Conservation (phyloP, 306 rosid species). For the Rosa lucieae region DNA sequence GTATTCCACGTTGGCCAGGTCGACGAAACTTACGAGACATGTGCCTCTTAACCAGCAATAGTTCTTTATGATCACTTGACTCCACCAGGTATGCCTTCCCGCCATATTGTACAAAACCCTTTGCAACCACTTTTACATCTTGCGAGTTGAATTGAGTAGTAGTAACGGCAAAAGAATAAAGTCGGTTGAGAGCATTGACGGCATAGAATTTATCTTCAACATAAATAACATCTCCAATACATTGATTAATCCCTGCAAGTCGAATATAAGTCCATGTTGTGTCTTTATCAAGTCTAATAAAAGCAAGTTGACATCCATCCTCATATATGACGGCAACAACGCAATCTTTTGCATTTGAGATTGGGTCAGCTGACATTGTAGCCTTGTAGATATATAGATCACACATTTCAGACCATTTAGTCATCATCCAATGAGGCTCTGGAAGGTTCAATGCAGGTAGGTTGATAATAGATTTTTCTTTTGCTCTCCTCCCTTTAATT, state of each 20-base stretch:
- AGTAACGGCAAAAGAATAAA: background rate
- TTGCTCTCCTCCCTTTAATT: background rate
- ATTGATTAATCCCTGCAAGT: background rate
- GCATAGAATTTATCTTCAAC: background rate
- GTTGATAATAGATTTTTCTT: background rate
- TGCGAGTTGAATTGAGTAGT: no score
- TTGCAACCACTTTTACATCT: no score
- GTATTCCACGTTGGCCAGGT: rapidly evolving
- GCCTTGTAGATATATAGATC: background rate
- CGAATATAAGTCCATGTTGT: background rate
- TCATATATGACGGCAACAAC: background rate
- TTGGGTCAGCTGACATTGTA: background rate
- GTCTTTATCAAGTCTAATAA: no score
- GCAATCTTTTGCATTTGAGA: background rate
- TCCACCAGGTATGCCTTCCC: no score
- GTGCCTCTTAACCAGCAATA: background rate
- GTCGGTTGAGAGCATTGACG: background rate
- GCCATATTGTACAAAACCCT: no score
- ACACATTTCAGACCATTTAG: background rate
- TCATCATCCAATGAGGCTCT: background rate
- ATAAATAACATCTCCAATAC: background rate
- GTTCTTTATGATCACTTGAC: background rate
- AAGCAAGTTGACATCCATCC: background rate
- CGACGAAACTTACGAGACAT: no score
- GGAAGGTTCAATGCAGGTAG: background rate